These are phyloP conservation scores for Trametes sanguinea DNA, from an alignment of 768 basidiomycete genomes.

Conservation along the genomic window DNA sequence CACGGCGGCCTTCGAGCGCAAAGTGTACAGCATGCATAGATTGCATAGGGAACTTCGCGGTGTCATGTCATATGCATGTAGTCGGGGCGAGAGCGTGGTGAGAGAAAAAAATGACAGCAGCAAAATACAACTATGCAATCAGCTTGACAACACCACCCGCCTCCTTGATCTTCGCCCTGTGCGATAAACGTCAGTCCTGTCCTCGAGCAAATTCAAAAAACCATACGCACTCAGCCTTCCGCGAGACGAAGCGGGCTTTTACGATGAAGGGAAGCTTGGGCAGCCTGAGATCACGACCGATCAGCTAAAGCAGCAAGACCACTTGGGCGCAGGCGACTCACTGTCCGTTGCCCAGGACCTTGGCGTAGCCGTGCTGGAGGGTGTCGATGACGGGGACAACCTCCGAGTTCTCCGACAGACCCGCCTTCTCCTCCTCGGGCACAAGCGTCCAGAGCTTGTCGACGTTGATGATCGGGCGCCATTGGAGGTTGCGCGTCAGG, in stretches of 20 bases:
- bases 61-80: slow-evolving; percentile 36
- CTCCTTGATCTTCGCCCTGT: slow-evolving; percentile 81
- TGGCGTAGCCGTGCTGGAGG: slow-evolving; percentile 80
- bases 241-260: slow-evolving; percentile 95
- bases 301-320: not conserved
- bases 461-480: slow-evolving; percentile 97
- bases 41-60: slow-evolving; percentile 32
- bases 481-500: slow-evolving; percentile 84
- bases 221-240: slow-evolving; percentile 69
- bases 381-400: slow-evolving; percentile 96
- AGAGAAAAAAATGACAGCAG: slow-evolving; percentile 26
- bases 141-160: slow-evolving; percentile 93
- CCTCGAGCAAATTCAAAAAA: not conserved
- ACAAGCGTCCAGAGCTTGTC: slow-evolving; percentile 96
- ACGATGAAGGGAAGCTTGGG: slow-evolving; percentile 94
- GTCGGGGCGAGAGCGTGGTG: slow-evolving; percentile 22
- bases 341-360: slow-evolving; percentile 94
- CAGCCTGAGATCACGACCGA: slow-evolving; percentile 48
- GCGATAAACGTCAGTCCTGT: slow-evolving; percentile 12
- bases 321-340: slow-evolving; percentile 41
- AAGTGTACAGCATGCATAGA: slow-evolving; percentile 32
- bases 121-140: slow-evolving; percentile 64
- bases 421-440: slow-evolving; percentile 80
- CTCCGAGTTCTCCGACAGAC: slow-evolving; percentile 68
- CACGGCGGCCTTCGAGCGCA: not conserved